Conservation (phyloP, 768 basidiomycete genomes). For the Krasilnikovozyma curviuscula region DNA sequence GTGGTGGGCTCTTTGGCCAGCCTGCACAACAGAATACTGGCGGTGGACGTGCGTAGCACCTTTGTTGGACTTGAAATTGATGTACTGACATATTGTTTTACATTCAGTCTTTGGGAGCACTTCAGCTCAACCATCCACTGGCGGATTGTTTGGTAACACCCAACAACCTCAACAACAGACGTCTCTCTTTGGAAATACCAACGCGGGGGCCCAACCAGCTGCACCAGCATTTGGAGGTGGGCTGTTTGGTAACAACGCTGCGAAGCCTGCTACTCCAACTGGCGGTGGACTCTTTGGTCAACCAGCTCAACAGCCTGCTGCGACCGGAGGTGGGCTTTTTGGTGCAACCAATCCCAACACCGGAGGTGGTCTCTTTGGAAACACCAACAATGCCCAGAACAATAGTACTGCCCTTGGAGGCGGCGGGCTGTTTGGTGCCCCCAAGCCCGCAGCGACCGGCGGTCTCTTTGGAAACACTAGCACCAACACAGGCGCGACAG, state of each 20-base stretch:
- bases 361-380: constrained; percentile 4
- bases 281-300: constrained; percentile 17
- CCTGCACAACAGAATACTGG: not conserved
- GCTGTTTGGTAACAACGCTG: constrained; percentile 14
- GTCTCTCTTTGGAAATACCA: not conserved
- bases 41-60: constrained; percentile 5
- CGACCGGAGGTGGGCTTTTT: not conserved
- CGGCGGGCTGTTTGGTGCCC: not conserved
- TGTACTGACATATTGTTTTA: not conserved
- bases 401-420: not conserved
- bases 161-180: constrained; percentile 9
- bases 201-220: not conserved
- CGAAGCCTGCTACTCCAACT: constrained; percentile 8
- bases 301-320: not conserved
- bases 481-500: not conserved
- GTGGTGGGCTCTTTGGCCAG: constrained; percentile 9
- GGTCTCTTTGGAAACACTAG: not conserved
- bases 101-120: constrained; percentile 7
- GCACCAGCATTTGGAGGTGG: constrained; percentile 5
- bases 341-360: too few relatives aligned
- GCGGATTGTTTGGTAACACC: constrained; percentile 12
- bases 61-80: not conserved
- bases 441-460: constrained; percentile 6
- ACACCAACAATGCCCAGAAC: not conserved
- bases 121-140: constrained; percentile 2